Evolutionary conservation across 768 basidiomycete genomes (phyloP).

Genomic region (Lactarius akahatsu): DNA sequence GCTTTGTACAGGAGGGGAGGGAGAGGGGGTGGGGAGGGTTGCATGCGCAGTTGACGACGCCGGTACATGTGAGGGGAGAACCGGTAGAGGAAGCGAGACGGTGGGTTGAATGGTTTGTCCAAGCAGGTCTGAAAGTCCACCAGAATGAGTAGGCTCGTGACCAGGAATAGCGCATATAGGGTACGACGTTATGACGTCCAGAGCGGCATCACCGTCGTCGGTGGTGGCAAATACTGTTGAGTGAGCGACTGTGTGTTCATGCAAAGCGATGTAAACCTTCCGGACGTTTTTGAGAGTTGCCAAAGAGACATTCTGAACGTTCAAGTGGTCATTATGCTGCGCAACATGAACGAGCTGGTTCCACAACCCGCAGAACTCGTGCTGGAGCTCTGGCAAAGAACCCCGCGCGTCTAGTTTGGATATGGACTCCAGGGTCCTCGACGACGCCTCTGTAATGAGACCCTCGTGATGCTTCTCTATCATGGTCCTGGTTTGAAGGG

Average conservation of each 20-base stretch:
- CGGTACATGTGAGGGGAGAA: not conserved
- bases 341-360: not conserved
- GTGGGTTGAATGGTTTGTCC: not conserved
- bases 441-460: not conserved
- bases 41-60: not conserved
- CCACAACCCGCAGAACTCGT: conserved; percentile 14
- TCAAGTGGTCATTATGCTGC: not conserved
- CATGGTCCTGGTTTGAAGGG: not conserved
- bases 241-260: not conserved
- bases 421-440: not conserved
- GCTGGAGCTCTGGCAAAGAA: not conserved
- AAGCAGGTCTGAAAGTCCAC: not conserved
- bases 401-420: not conserved
- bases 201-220: not conserved
- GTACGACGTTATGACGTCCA: not conserved
- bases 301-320: not conserved
- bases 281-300: conserved; percentile 13
- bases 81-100: not conserved
- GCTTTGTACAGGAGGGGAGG: not conserved
- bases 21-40: not conserved
- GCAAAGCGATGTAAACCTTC: too few species aligned
- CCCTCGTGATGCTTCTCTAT: not conserved
- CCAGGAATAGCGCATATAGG: not conserved
- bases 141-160: not conserved
- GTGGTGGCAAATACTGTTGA: too few species aligned